Evolutionary conservation across 345 rosid species (phyloP), one percentile per base, ranked within the genome.

Genomic region (Punica granatum): DNA sequence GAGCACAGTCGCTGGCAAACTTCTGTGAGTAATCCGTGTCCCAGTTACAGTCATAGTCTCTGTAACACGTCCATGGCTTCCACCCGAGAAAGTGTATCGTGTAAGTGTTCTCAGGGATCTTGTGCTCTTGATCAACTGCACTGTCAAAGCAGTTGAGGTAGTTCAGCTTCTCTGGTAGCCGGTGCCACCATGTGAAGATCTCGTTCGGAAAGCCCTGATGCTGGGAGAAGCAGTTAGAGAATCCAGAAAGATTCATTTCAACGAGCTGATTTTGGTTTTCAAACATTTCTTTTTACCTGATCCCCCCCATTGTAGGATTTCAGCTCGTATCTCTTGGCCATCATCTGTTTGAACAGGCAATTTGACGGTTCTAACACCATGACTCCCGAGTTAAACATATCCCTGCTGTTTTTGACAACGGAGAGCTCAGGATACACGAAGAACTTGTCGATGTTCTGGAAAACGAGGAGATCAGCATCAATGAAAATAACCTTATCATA

Each of bases 31-130:
- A 46, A 36, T 11, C 66, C 42, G 32, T 70, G 68, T 90, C 97
- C 97, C 99, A 90, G 6, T 94, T 94, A 36, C 99, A 94, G 51
- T 91, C 99, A 32, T 90, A 94, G 60, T 94, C 99, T 66, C 77
- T 77, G 37, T 89, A 94, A 71, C 99, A 94, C 76, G 76, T 73
- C 99, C 99, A 94, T 37, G 99, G 99, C 83, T 94, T 94, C 64
- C 76, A 34, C 21, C 99, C 99, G 62, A 94, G 60, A 61, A 82
- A 90, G 66, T 91, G 99, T 3, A 94, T 64, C 1, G 86, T 78
- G 26, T 75, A 82, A 36, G 77, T 14, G 56, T 72, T 35, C 0
- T 65, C 58, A 0, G 35, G 43, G 4, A 79, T 18, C 6, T 25
- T 19, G 46, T 69, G 85, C 0, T 74, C 60, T 5, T 63, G 43